A percentile compares a stretch with the other conserved stretches of the same genome.
Evolutionary conservation across 257 asterid genomes (phyloP).

Genomic region (Penstemon eatonii): DNA sequence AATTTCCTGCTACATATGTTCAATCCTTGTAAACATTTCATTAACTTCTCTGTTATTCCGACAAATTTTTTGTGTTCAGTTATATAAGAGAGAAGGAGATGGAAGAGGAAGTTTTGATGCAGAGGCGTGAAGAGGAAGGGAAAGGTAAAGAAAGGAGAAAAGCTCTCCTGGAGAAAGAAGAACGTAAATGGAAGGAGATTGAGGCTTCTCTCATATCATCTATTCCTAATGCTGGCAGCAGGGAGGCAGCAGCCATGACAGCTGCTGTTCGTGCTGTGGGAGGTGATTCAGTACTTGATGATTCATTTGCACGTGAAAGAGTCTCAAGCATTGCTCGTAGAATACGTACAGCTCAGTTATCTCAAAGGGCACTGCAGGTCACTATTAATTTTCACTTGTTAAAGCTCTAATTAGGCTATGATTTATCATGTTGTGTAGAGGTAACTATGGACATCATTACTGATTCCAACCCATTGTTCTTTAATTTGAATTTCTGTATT

Average conservation of each 20-base stretch:
- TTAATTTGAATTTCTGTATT: constrained; percentile 22
- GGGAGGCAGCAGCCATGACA: constrained; percentile 99
- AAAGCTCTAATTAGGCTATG: not conserved
- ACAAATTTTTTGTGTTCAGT: constrained; percentile 45
- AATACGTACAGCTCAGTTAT: constrained; percentile 87
- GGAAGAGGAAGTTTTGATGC: constrained; percentile 98
- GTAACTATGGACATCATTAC: not conserved
- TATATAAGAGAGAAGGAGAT: constrained; percentile 97
- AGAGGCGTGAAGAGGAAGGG: constrained; percentile 99
- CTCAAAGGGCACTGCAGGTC: constrained; percentile 94
- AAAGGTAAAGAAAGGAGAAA: constrained; percentile 97
- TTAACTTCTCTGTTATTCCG: constrained; percentile 22
- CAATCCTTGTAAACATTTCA: constrained; percentile 13
- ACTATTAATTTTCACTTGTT: constrained; percentile 18
- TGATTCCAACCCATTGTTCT: not conserved
- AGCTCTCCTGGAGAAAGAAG: constrained; percentile 95
- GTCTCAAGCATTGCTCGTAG: constrained; percentile 94
- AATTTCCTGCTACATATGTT: constrained; percentile 1
- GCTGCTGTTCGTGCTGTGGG: constrained; percentile 99
- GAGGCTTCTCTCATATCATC: constrained; percentile 95
- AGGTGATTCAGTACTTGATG: constrained; percentile 95
- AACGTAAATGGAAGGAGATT: constrained; percentile 98
- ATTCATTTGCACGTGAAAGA: constrained; percentile 96
- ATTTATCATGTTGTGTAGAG: not conserved
- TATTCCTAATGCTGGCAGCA: constrained; percentile 96